phyloP scores from a whole-genome alignment of 805 yeast species.

The Wickerhamomyces mucosus region DNA sequence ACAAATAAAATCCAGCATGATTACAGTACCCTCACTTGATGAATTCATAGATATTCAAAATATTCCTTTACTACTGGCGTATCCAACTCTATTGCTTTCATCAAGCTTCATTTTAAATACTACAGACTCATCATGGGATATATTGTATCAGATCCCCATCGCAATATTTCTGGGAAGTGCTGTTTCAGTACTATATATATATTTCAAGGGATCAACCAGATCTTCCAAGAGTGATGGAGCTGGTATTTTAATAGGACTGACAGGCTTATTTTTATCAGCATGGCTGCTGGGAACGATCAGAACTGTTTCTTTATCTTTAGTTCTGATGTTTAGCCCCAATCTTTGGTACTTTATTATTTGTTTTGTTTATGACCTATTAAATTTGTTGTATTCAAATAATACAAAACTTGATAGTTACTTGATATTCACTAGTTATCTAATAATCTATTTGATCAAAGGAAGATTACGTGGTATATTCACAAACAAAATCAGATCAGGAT shows the following conservation, averaged over 20 bases:
- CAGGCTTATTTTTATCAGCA: conserved; percentile 7
- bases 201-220: neutral
- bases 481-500: conserved; percentile 9
- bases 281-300: conserved; percentile 16
- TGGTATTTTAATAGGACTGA: conserved; percentile 1
- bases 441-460: conserved; percentile 3
- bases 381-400: neutral
- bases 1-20: too few species aligned
- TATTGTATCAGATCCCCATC: conserved; percentile 2
- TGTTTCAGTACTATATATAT: conserved; percentile 7
- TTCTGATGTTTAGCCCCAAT: conserved; percentile 12
- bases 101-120: conserved; percentile 12
- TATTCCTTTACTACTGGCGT: conserved; percentile 19
- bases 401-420: neutral
- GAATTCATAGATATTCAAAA: too few species aligned
- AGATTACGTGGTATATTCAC: conserved; percentile 1
- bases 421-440: conserved; percentile 4
- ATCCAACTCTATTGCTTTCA: conserved; percentile 17
- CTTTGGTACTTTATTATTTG: conserved; percentile 9
- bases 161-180: conserved; percentile 11
- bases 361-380: conserved; percentile 3
- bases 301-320: conserved; percentile 13
- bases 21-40: too few species aligned
- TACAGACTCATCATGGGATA: conserved; percentile 1
- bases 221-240: neutral